Evolutionary conservation across 805 yeast genomes (phyloP), one percentile per base, ranked within the genome.

Genomic region (Candida arabinofermentans): DNA sequence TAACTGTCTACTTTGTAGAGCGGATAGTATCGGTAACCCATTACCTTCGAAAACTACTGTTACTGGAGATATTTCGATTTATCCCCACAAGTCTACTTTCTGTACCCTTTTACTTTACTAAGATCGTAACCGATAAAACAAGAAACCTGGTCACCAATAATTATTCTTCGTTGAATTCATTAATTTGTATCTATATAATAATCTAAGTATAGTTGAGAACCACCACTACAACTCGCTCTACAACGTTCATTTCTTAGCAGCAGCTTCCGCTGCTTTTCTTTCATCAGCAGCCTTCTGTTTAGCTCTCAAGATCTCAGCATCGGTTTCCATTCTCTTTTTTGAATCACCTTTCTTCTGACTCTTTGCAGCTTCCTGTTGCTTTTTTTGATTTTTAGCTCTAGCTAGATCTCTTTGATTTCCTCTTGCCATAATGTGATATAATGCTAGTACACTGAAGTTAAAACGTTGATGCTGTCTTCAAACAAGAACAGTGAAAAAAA

Each of bases 341-440:
- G 96, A 91, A 59, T 88, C 96, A 22, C 97, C 98, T 56, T 78
- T 79, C 69, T 87, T 86, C 46, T 62, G 62, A 43, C 50, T 55
- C 67, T 83, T 83, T 46, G 75, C 72, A 24, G 66, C 69, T 34
- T 77, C 83, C 48, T 79, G 81, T 56, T 76, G 82, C 65, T 91
- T 91, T 71, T 91, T 93, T 62, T 69, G 62, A 66, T 86, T 87
- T 69, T 86, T 91, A 46, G 81, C 86, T 61, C 99, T 77, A 24
- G 97, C 97, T 54, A 86, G 75, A 31, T 91, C 99, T 64, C 99
- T 78, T 67, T 93, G 98, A 65, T 91, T 93, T 24, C 99, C 99
- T 71, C 99, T 78, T 40, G 96, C 83, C 97, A 91, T 90, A 39
- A 37, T 36, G 40, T n/a, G 24, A 24, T 34, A 39, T 37, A 40